These are phyloP conservation scores for Thyridium curvatum DNA, from an alignment of 2,329 filamentous ascomycete genomes.

Conservation along the genomic window DNA sequence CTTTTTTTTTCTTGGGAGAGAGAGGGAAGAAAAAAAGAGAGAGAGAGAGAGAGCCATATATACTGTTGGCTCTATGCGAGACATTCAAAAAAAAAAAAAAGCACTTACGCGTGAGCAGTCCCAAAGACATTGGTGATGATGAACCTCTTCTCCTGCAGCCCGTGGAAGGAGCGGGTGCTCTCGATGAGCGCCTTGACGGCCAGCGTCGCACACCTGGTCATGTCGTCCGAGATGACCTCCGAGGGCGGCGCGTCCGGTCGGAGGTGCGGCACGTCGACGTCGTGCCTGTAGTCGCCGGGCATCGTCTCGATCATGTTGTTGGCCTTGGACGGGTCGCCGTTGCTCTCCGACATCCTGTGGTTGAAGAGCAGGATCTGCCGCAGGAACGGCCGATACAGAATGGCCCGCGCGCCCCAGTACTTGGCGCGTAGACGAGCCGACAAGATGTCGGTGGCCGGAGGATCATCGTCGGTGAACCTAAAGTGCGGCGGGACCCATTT, in stretches of 20 bases:
- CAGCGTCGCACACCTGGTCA: conserved; percentile 48
- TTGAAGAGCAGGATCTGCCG: conserved; percentile 48
- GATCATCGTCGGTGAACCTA: conserved; percentile 57
- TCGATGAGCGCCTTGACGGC: conserved; percentile 72
- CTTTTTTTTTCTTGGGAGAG: too few species aligned
- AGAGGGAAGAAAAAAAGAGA: conserved; percentile 2
- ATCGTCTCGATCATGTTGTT: conserved; percentile 15
- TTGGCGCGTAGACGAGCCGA: conserved; percentile 82
- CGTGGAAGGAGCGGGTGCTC: conserved; percentile 78
- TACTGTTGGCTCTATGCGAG: too few species aligned
- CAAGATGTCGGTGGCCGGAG: conserved; percentile 70
- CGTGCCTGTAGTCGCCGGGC: conserved; percentile 10
- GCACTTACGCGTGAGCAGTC: conserved; percentile 86
- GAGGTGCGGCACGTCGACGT: conserved; percentile 16
- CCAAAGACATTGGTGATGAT: conserved; percentile 96
- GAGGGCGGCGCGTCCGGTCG: conserved; percentile 26
- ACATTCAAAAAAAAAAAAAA: neutral
- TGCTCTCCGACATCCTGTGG: conserved; percentile 19
- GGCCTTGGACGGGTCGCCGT: conserved; percentile 2
- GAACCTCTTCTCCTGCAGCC: conserved; percentile 56
- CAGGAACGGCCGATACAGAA: conserved; percentile 77
- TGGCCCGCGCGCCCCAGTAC: conserved; percentile 87
- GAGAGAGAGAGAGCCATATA: too few species aligned
- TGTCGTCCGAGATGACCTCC: conserved; percentile 33
- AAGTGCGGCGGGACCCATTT: conserved; percentile 43